Evolutionary conservation across 2,329 filamentous ascomycete genomes (phyloP), one percentile per base, ranked within the genome.

Genomic region (Periconia sp.): DNA sequence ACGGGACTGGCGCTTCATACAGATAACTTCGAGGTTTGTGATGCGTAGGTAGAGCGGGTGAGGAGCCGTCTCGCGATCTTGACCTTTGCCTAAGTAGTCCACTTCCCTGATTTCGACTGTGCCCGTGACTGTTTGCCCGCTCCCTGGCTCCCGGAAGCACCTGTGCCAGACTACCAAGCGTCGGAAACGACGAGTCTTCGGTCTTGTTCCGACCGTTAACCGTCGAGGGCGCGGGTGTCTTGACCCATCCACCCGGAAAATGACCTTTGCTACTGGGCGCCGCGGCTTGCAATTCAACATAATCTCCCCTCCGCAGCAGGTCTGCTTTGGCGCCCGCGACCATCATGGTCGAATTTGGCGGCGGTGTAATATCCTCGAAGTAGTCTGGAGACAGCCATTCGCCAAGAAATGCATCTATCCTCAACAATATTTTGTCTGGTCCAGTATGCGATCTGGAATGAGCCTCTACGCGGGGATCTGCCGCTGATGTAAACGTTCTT

Each of bases 341-440:
- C 91, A 99, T 95, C 76, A 94, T 83, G 3, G 88, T 84, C 2
- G 91, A 93, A 42, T 86, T 85, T 0, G 94, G 94, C 11, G 94
- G 94, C 2, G 92, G 90, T 0, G 90, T 93, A 59, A 97, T 97
- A 49, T 89, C 83, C 58, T 96, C 92, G 66, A 93, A 99, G 73
- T 99, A 99, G 68, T 92, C 88, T 1, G 92, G 91, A 1, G 89
- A 90, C 30, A 97, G 81, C 94, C 94, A 99, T 79, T 99, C 94
- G 46, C 94, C 93, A 0, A 99, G 81, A 68, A 95, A 97, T 0
- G 92, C 89, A 74, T 99, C 94, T 6, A 99, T 82, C 1, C 94
- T 88, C 45, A 99, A 76, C 10, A 70, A 50, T 13, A 70, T 68
- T 56, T 68, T 68, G 23, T 73, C 64, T 27, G 73, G 72, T 6